Evolutionary conservation across 257 asterid species (phyloP).

Genomic region (Nicotiana obtusifolia): DNA sequence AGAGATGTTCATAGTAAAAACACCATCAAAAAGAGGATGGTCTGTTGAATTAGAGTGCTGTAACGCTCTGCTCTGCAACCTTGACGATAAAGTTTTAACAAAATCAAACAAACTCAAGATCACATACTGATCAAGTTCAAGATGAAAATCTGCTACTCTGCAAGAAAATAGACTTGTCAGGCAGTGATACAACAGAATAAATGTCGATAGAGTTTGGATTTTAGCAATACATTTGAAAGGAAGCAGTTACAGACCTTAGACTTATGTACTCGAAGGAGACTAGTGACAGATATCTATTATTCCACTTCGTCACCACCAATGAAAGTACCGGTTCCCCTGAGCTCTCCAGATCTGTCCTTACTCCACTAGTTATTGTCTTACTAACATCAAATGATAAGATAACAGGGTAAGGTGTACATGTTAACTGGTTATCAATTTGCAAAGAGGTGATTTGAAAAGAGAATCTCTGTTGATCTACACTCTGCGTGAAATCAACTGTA

Average conservation of each 20-base stretch:
- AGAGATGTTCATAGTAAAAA: conserved; percentile 6
- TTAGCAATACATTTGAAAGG: neutral
- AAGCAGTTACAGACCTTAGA: conserved; percentile 4
- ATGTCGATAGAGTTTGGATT: neutral
- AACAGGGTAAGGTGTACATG: conserved; percentile 76
- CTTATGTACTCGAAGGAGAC: conserved; percentile 58
- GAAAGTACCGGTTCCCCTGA: conserved; percentile 68
- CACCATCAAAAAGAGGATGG: conserved; percentile 30
- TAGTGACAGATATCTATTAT: conserved; percentile 58
- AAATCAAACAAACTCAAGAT: conserved; percentile 72
- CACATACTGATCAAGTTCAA: conserved; percentile 86
- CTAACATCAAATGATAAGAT: conserved; percentile 68
- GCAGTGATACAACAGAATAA: conserved; percentile 14
- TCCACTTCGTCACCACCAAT: conserved; percentile 81
- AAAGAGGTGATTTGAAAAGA: conserved; percentile 60
- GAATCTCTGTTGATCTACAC: conserved; percentile 77
- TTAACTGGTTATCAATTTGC: conserved; percentile 89
- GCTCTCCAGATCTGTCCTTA: conserved; percentile 31
- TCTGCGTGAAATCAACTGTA: conserved; percentile 54
- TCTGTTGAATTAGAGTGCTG: conserved; percentile 40
- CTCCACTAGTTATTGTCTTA: conserved; percentile 36
- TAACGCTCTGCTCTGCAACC: conserved; percentile 52
- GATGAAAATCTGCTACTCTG: conserved; percentile 84
- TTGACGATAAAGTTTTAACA: conserved; percentile 50
- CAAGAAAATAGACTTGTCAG: conserved; percentile 23